Percentiles rank a stretch among this genome's conserved stretches.
These are phyloP conservation scores for Colletotrichum cereale DNA, from an alignment of 2,329 filamentous ascomycete genomes.

Conservation along the genomic window DNA sequence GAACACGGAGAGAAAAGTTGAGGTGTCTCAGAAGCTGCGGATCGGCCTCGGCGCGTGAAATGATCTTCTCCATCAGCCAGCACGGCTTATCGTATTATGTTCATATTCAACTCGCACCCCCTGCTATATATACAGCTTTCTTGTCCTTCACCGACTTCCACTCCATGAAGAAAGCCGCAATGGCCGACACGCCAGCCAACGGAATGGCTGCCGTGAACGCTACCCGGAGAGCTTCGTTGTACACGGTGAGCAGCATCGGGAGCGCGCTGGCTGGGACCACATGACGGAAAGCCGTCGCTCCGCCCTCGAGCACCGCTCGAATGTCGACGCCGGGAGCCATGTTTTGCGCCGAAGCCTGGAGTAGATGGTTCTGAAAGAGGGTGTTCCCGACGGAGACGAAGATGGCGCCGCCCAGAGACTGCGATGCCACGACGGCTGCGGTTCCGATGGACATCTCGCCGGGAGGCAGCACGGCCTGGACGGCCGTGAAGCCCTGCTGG, in stretches of 20 bases:
- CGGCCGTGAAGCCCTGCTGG: constrained; percentile 60
- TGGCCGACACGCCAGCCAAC: constrained; percentile 24
- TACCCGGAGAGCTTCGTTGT: constrained; percentile 72
- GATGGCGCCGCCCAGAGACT: constrained; percentile 57
- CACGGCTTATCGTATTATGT: background rate
- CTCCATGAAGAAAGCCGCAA: constrained; percentile 36
- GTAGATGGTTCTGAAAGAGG: constrained; percentile 53
- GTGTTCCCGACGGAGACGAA: constrained; percentile 58
- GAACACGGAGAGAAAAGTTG: background rate
- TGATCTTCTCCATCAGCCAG: background rate
- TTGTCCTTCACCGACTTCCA: constrained; percentile 30
- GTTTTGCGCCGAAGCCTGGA: constrained; percentile 45
- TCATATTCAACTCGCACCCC: background rate
- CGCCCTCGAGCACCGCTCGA: constrained; percentile 50
- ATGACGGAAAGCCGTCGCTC: constrained; percentile 64
- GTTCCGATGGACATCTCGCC: constrained; percentile 47
- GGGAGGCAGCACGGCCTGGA: constrained; percentile 48
- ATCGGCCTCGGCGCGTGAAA: background rate
- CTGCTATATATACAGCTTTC: background rate
- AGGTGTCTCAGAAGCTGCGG: background rate
- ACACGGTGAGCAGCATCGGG: constrained; percentile 65
- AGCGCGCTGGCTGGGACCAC: constrained; percentile 61
- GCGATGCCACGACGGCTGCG: constrained; percentile 50
- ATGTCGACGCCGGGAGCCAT: constrained; percentile 31
- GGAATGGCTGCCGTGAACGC: constrained; percentile 54